These are phyloP conservation scores for Venturia pyrina DNA, from an alignment of 2,329 filamentous ascomycete species.

Conservation along the genomic window DNA sequence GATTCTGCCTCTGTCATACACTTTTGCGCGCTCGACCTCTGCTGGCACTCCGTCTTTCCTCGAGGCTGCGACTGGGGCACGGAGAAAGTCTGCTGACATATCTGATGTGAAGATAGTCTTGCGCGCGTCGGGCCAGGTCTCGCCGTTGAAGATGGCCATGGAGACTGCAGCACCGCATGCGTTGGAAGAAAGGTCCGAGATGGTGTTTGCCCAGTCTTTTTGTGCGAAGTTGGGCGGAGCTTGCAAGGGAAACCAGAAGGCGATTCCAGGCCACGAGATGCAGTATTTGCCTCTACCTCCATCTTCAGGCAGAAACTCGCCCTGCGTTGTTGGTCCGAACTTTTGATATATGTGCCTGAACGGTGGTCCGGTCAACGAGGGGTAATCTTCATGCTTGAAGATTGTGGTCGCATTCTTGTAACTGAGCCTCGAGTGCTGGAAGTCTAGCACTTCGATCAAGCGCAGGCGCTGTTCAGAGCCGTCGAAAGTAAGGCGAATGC, in stretches of 20 bases:
- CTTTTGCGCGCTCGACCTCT: slow-evolving; percentile 70
- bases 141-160: slow-evolving; percentile 84
- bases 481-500: slow-evolving; percentile 83
- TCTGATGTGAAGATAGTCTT: slow-evolving; percentile 59
- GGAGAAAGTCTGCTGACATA: slow-evolving; percentile 4
- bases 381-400: slow-evolving; percentile 17
- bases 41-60: slow-evolving; percentile 74
- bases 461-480: slow-evolving; percentile 85
- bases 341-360: slow-evolving; percentile 86
- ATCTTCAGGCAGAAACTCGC: slow-evolving; percentile 65
- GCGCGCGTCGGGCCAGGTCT: slow-evolving; percentile 81
- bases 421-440: slow-evolving; percentile 70
- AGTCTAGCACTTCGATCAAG: slow-evolving; percentile 83
- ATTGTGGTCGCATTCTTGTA: slow-evolving; percentile 70
- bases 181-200: slow-evolving; percentile 65
- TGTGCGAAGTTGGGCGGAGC: slow-evolving; percentile 40
- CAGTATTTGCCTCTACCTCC: slow-evolving; percentile 64
- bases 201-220: slow-evolving; percentile 66
- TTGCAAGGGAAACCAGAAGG: slow-evolving; percentile 79
- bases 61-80: slow-evolving; percentile 44
- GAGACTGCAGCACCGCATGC: slow-evolving; percentile 67
- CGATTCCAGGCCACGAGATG: slow-evolving; percentile 86
- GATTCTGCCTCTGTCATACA: slow-evolving; percentile 68
- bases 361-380: slow-evolving; percentile 47
- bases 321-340: slow-evolving; percentile 88